A percentile compares a stretch with the other conserved stretches of the same genome.
These are phyloP conservation scores for Cryoendolithus antarcticus DNA, from an alignment of 2,329 filamentous ascomycete genomes.

Conservation along the genomic window DNA sequence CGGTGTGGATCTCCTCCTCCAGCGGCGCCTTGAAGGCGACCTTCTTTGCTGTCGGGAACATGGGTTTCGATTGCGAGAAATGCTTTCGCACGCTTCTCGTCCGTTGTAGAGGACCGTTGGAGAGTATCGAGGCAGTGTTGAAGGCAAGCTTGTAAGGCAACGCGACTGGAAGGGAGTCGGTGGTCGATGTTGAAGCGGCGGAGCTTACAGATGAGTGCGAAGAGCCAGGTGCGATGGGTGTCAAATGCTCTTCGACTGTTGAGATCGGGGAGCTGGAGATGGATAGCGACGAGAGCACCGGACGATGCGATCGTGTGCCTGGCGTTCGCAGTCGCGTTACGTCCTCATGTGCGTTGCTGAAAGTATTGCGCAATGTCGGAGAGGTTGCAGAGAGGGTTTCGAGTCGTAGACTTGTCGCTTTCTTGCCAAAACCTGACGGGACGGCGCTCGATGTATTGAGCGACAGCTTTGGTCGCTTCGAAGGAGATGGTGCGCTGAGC, in stretches of 20 bases:
- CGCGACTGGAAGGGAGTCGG: conserved; percentile 23
- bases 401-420: conserved; percentile 41
- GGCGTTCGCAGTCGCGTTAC: conserved; percentile 12
- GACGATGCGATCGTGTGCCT: conserved; percentile 13
- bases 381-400: conserved; percentile 43
- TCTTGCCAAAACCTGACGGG: conserved; percentile 38
- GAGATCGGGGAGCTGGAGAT: conserved; percentile 11
- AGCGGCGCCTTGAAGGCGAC: conserved; percentile 45
- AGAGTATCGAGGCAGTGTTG: conserved; percentile 34
- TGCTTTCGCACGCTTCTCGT: conserved; percentile 9
- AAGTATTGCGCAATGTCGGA: conserved; percentile 50
- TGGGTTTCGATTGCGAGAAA: conserved; percentile 27
- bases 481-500: conserved; percentile 12
- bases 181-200: conserved; percentile 16
- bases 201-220: conserved; percentile 26
- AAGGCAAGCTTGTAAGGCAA: conserved; percentile 36
- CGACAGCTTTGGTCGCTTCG: conserved; percentile 46
- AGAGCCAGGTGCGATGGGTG: conserved; percentile 6
- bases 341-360: conserved; percentile 45
- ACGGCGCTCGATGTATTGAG: conserved; percentile 42
- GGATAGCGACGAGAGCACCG: conserved; percentile 24
- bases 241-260: conserved; percentile 3
- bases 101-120: conserved; percentile 31
- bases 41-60: conserved; percentile 45
- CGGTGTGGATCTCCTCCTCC: conserved; percentile 47